Evolutionary conservation across 768 basidiomycete species (phyloP).

Genomic region (Pleurotus platypus): DNA sequence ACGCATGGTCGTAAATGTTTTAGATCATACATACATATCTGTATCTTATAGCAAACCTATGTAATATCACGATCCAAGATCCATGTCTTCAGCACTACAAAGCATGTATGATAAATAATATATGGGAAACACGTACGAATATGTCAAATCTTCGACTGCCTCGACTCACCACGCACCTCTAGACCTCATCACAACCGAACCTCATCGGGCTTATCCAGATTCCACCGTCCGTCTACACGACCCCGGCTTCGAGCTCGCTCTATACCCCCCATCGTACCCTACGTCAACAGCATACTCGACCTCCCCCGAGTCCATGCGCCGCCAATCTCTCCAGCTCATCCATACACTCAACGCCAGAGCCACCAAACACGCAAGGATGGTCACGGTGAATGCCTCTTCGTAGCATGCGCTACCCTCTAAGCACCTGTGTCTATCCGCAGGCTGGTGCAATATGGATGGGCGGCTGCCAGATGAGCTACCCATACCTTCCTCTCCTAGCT

Average conservation of each 20-base stretch:
- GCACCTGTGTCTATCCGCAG: conserved; percentile 38
- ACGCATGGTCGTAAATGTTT: no score
- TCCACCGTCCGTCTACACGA: neutral
- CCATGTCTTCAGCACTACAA: no score
- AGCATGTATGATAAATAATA: no score
- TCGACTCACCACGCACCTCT: no score
- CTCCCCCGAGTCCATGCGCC: neutral
- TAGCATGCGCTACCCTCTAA: conserved; percentile 61
- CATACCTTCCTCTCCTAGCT: neutral
- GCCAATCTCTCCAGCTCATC: conserved; percentile 47
- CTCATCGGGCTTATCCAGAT: neutral
- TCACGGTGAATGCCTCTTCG: conserved; percentile 50
- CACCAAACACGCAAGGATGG: conserved; percentile 40
- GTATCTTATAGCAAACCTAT: no score
- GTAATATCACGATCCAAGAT: no score
- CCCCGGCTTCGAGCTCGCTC: neutral
- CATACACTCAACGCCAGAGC: conserved; percentile 46
- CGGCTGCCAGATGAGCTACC: neutral
- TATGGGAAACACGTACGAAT: no score
- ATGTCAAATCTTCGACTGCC: no score
- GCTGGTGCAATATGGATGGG: neutral
- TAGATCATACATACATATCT: no score
- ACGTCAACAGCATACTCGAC: neutral
- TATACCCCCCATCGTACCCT: neutral
- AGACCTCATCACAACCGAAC: no score